Evolutionary conservation across 768 basidiomycete genomes (phyloP).

Genomic region (Mrakia frigida): DNA sequence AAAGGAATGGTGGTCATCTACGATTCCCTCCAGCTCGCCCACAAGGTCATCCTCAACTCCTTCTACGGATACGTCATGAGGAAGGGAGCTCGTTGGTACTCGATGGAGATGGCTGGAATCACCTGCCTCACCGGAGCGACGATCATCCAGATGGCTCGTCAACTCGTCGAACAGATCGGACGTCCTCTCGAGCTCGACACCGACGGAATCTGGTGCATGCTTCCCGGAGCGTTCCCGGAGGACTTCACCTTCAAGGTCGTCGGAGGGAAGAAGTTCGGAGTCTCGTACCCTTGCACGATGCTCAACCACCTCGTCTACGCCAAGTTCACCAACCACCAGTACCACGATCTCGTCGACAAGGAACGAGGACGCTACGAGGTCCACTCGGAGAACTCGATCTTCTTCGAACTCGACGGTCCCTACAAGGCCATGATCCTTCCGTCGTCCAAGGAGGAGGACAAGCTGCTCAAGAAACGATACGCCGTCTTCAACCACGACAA

Average conservation of each 20-base stretch:
- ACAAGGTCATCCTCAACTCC: conserved; percentile 99
- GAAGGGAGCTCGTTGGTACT: conserved; percentile 98
- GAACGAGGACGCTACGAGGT: conserved; percentile 76
- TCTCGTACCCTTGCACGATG: conserved; percentile 99
- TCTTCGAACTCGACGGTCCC: conserved; percentile 97
- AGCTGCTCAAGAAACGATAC: conserved; percentile 94
- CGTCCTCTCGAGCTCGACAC: conserved; percentile 96
- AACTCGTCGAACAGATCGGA: conserved; percentile 94
- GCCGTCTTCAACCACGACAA: conserved; percentile 99
- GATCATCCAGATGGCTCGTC: conserved; percentile 98
- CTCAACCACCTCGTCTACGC: conserved; percentile 95
- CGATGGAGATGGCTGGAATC: conserved; percentile 99
- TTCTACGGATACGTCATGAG: conserved; percentile 99
- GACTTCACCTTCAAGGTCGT: conserved; percentile 91
- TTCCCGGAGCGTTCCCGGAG: conserved; percentile 94
- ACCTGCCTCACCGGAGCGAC: conserved; percentile 95
- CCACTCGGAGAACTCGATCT: conserved; percentile 95
- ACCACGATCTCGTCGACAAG: conserved; percentile 76
- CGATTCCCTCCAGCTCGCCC: conserved; percentile 94
- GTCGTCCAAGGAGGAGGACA: conserved; percentile 98
- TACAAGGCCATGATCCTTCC: conserved; percentile 99
- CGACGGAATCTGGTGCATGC: conserved; percentile 99
- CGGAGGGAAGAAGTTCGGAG: conserved; percentile 76
- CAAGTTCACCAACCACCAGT: conserved; percentile 94
- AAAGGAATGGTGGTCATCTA: conserved; percentile 99